Evolutionary conservation across 1,139 yeast genomes (phyloP), one percentile per base, ranked within the genome.

Genomic region (Suhomyces panamericanus): DNA sequence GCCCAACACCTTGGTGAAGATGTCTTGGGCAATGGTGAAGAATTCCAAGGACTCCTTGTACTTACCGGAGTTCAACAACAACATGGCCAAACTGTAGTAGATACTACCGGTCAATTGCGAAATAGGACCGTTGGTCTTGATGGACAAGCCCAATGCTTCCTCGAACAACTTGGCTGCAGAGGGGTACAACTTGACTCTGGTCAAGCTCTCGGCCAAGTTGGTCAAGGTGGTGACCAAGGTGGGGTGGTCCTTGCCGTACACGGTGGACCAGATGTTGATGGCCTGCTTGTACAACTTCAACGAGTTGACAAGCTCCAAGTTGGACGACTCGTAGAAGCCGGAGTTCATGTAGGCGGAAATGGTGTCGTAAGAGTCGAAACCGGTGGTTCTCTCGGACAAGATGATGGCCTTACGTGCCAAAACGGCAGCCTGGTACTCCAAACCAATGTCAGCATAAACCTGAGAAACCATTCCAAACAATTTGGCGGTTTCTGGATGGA

Each of bases 341-440:
- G 90, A 70, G 65, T 88, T 89, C 58, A 84, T 75, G 61, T 86
- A 80, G 30, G 89, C 75, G 50, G 89, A 78, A 30, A 89, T 66
- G 26, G 93, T 78, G 54, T 89, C 95, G 57, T 78, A 80, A 7
- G 95, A 80, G 62, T 91, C 98, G 52, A 83, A 66, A 49, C 99
- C 99, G 42, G 75, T 66, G 16, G 85, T 77, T 66, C 98, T 81
- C 70, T 93, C 98, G 46, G 83, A 75, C 48, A 90, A 79, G 35
- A 81, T 72, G 50, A 83, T 77, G 2, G 96, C 83, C 62, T 81
- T 85, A 56, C 95, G 83, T 20, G 86, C 80, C 53, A 81, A 70
- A n/a, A 75, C 76, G 44, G 83, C 76, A 5, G 97, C 93, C 54
- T 80, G 83, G 27, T 69, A 66, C 38, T 68, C 64, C 55, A 77